A percentile compares a stretch with the other conserved stretches of the same genome.
Evolutionary conservation across 768 basidiomycete species (phyloP).

Genomic region (Fistulinella prunicolor): DNA sequence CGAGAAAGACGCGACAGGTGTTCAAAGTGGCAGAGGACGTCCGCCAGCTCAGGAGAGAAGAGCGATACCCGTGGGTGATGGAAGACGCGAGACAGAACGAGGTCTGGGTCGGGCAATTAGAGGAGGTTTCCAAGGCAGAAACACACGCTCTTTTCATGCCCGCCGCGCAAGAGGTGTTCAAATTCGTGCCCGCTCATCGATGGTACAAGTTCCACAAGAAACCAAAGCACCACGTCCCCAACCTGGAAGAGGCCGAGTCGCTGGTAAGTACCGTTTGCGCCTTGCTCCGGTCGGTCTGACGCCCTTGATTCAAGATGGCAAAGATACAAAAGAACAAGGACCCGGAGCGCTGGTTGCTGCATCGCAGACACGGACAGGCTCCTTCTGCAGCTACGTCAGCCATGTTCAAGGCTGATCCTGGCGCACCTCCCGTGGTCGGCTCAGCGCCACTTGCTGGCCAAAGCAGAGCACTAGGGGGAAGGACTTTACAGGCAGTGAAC

Average conservation of each 20-base stretch:
- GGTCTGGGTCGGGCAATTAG: slow-evolving; percentile 79
- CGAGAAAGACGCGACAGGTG: slow-evolving; percentile 82
- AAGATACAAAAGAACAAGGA: slow-evolving; percentile 71
- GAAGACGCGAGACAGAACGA: slow-evolving; percentile 74
- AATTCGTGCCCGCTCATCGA: slow-evolving; percentile 82
- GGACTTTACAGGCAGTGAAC: slow-evolving; percentile 65
- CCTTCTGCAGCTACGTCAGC: slow-evolving; percentile 62
- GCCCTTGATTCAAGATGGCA: slow-evolving; percentile 19
- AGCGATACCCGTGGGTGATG: slow-evolving; percentile 90
- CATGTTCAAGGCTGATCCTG: slow-evolving; percentile 66
- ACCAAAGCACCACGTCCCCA: slow-evolving; percentile 68
- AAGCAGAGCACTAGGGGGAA: slow-evolving; percentile 68
- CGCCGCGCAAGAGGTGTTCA: slow-evolving; percentile 75
- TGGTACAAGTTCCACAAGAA: slow-evolving; percentile 95
- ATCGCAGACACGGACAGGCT: slow-evolving; percentile 55
- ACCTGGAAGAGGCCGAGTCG: slow-evolving; percentile 64
- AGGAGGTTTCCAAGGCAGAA: slow-evolving; percentile 67
- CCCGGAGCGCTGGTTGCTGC: slow-evolving; percentile 66
- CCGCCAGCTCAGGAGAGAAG: slow-evolving; percentile 77
- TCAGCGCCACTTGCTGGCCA: slow-evolving; percentile 47
- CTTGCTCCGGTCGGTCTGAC: not conserved
- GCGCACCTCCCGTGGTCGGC: slow-evolving; percentile 40
- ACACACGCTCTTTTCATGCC: slow-evolving; percentile 86
- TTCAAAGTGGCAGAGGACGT: slow-evolving; percentile 77
- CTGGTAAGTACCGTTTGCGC: slow-evolving; percentile 42